Evolutionary conservation across 768 basidiomycete genomes (phyloP).

Genomic region (Russula earlei): DNA sequence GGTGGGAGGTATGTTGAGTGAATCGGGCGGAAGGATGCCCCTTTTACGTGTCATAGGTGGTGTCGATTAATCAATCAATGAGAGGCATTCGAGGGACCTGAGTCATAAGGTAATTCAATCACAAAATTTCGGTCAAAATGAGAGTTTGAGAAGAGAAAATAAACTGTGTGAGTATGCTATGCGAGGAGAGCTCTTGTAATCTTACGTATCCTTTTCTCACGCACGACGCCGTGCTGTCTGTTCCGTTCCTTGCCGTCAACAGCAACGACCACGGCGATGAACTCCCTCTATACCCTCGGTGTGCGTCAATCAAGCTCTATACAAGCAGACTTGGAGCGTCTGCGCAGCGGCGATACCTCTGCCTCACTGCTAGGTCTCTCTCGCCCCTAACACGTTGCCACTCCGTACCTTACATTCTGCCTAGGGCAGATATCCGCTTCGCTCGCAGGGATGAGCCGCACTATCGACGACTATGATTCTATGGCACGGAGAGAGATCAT

Average conservation of each 20-base stretch:
- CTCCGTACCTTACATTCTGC: constrained; percentile 19
- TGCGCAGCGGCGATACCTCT: constrained; percentile 73
- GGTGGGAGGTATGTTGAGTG: neutral
- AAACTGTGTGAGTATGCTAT: neutral
- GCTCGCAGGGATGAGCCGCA: constrained; percentile 85
- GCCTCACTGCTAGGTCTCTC: constrained; percentile 73
- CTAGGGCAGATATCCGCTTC: constrained; percentile 98
- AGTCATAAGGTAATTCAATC: too few species aligned
- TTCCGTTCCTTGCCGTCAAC: neutral
- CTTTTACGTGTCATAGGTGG: constrained; percentile 12
- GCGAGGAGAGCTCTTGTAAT: neutral
- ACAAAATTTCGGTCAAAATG: neutral
- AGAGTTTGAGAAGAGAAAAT: too few species aligned
- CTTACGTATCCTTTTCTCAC: neutral
- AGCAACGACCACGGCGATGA: constrained; percentile 44
- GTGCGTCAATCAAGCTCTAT: constrained; percentile 87
- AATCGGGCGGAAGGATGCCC: neutral
- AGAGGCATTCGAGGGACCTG: neutral
- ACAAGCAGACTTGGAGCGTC: constrained; percentile 74
- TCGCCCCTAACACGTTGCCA: neutral
- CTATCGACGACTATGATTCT: constrained; percentile 94
- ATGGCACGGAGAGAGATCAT: constrained; percentile 97
- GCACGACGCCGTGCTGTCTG: neutral
- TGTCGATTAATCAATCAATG: constrained; percentile 4
- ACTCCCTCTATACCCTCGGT: constrained; percentile 89